Base-by-base conservation (phyloP, 2,329 filamentous ascomycete species). In the Diaporthe sp. region DNA sequence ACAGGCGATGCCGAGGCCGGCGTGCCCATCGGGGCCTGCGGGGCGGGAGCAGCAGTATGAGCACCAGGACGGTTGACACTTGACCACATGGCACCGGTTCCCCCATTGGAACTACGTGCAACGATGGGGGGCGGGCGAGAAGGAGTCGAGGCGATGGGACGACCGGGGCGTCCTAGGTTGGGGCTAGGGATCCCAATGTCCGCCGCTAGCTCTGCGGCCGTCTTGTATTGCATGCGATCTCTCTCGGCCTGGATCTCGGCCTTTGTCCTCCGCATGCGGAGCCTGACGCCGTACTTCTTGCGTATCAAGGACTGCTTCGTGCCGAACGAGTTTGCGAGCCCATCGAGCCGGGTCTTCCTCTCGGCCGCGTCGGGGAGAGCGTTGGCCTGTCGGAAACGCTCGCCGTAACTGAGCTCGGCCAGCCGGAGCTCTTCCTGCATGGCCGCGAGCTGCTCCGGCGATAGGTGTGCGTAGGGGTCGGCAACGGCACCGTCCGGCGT, bases 261-360 rank as follows among this genome's bases (percentile, higher is more conserved):
- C 76, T 80, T 86, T 3, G 86, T 86, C 0, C 89, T 87, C 17
- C 88, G 83, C 77, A 87, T 84, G 0, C 88, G 86, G 19, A 91
- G 84, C 2, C 86, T 85, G 44, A 92, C 88, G n/a, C 90, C 90
- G 76, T 88, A 91, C 76, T 87, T 90, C 79, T 90, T 91, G 17
- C 90, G 86, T 4, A 90, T 88, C n/a, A 85, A 85, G 72, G 88
- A 90, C 79, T 90, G 89, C 74, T 89, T 90, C 4, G 88, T 90
- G 58, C 87, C 87, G 78, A 88, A 90, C 4, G 86, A 86, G 77
- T 91, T 91, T 55, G 87, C 87, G 1, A 91, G 78, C 13, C 83
- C 86, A 0, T 85, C 84, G 0, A 90, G 71, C 62, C 78, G 82
- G 1, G 22, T 77, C 75, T 77, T 83, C 68, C 79, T 82, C 77